These are phyloP conservation scores for Phalaenopsis aphrodite DNA, from an alignment of 106 monocot species.

Conservation along the genomic window DNA sequence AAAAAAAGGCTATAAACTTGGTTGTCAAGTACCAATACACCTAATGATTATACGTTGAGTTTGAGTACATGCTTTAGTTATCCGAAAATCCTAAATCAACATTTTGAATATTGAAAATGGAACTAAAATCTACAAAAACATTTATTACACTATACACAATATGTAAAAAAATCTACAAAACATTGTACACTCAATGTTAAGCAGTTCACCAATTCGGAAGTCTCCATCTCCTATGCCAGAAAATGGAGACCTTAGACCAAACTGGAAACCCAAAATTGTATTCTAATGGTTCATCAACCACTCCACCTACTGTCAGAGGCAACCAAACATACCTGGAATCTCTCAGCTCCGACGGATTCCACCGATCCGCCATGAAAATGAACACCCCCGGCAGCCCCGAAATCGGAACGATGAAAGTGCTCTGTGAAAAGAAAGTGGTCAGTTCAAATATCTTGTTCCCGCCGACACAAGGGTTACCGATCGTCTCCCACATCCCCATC, in stretches of 20 bases:
- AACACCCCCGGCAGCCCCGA: conserved; percentile 55
- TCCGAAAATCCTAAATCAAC: too few species aligned
- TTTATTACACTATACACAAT: background rate
- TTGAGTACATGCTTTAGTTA: too few species aligned
- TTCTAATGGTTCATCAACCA: conserved; percentile 78
- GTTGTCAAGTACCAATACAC: too few species aligned
- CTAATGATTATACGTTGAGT: too few species aligned
- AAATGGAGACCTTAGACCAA: conserved; percentile 65
- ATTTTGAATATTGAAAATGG: too few species aligned
- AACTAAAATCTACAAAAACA: background rate
- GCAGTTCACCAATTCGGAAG: conserved; percentile 27
- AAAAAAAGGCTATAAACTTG: too few species aligned
- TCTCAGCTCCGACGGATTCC: conserved; percentile 73
- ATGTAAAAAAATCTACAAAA: background rate
- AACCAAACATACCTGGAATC: conserved; percentile 97
- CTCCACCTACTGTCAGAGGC: conserved; percentile 65
- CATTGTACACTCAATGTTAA: background rate
- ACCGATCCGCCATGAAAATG: conserved; percentile 90
- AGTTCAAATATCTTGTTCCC: conserved; percentile 63
- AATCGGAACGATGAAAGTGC: conserved; percentile 69
- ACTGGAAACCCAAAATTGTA: conserved; percentile 66
- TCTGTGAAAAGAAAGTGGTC: conserved; percentile 87
- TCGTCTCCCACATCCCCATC: conserved; percentile 95
- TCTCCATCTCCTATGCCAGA: conserved; percentile 65
- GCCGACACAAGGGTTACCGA: conserved; percentile 86